Conservation (phyloP, 192 early-diverging fungal genomes). For the Coemansia furcata region DNA sequence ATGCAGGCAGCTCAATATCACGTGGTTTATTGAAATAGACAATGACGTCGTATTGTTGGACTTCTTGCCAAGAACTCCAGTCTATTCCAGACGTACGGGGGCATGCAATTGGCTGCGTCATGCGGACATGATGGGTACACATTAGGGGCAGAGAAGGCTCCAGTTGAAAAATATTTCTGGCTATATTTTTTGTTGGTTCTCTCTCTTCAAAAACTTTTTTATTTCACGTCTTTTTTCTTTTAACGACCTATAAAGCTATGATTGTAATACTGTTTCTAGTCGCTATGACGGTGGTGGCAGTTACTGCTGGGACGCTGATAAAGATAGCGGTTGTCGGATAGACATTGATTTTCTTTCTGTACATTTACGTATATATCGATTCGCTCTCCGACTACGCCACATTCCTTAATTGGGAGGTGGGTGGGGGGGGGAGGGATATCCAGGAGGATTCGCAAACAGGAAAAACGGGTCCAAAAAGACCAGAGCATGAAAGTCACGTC, state of each 20-base stretch:
- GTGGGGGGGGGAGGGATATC: no score
- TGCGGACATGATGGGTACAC: background rate
- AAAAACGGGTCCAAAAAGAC: no score
- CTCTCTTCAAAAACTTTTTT: background rate
- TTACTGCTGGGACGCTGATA: conserved; percentile 35
- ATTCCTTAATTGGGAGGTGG: background rate
- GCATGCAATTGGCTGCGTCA: background rate
- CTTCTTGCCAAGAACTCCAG: background rate
- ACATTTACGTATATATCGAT: background rate
- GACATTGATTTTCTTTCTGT: background rate
- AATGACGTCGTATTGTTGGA: background rate
- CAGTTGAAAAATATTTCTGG: background rate
- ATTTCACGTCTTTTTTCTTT: background rate
- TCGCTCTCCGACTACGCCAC: background rate
- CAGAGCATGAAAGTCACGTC: no score
- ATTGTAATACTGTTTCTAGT: conserved; percentile 46
- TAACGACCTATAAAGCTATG: conserved; percentile 10
- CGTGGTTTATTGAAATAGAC: background rate
- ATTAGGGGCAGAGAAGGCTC: background rate
- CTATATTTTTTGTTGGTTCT: background rate
- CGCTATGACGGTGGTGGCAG: conserved; percentile 31
- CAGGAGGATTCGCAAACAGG: background rate
- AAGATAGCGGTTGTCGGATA: conserved; percentile 33
- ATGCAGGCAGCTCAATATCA: background rate
- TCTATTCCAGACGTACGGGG: background rate